Conservation (phyloP, 1,139 yeast genomes). For the Taphrina wiesneri region DNA sequence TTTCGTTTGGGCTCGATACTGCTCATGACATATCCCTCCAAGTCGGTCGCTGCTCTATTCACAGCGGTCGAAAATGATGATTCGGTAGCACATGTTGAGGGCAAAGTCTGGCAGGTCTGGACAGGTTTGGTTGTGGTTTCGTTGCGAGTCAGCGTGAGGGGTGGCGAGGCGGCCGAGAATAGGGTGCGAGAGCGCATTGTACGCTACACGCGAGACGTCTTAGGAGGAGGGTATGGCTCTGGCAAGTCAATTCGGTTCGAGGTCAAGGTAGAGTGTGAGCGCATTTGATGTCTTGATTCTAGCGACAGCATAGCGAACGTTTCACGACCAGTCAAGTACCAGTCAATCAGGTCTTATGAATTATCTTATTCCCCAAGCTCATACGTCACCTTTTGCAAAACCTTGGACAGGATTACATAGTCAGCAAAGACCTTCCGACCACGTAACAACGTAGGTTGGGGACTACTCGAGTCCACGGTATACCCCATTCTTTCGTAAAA, state of each 20-base stretch:
- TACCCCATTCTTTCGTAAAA: constrained; percentile 3
- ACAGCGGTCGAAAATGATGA: constrained; percentile 13
- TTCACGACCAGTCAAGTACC: neutral
- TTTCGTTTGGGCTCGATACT: constrained; percentile 27
- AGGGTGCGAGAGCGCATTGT: constrained; percentile 29
- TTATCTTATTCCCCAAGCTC: neutral
- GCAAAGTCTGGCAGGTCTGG: constrained; percentile 34
- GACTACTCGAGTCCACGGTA: neutral
- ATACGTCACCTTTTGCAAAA: neutral
- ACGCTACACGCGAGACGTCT: constrained; percentile 20
- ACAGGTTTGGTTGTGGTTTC: constrained; percentile 21
- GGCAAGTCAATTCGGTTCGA: constrained; percentile 22
- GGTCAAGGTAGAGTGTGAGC: constrained; percentile 28
- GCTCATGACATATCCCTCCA: constrained; percentile 34
- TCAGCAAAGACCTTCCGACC: constrained; percentile 21
- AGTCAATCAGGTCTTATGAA: neutral
- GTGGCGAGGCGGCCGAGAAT: constrained; percentile 28
- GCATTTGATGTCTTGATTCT: neutral
- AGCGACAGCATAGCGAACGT: neutral
- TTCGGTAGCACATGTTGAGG: constrained; percentile 9
- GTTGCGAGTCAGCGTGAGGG: constrained; percentile 20
- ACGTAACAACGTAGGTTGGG: neutral
- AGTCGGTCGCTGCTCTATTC: constrained; percentile 5
- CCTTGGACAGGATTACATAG: constrained; percentile 3
- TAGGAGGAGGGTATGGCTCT: constrained; percentile 33